Evolutionary conservation across 163 green algal species (phyloP), one percentile per base, ranked within the genome.

Genomic region (Volvox carteri): DNA sequence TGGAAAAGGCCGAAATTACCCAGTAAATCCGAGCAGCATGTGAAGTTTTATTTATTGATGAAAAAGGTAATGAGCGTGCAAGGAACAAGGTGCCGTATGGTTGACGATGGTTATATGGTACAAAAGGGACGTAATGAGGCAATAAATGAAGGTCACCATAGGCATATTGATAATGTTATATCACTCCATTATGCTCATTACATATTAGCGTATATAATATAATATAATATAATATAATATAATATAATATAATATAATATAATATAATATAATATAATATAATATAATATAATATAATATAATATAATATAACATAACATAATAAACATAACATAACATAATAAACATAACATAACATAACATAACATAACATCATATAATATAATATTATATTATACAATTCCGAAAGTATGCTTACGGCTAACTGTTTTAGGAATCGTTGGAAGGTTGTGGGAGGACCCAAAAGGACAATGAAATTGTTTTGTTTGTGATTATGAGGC

Each of bases 31-130:
- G 19, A 25, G 39, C 50, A 39, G n/a, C 21, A 35, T 76, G 54
- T 23, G 62, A 75, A 18, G 81, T 54, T 30, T 54, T 80, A 33
- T 54, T 80, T n/a, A 92, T 50, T 35, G 33, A 65, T n/a, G 48
- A 88, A 37, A 39, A 86, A 50, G 30, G 74, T 39, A 39, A 39
- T 30, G n/a, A 75, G 62, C 62, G 62, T 75, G n/a, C n/a, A 44
- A 35, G 62, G 62, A 35, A 75, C n/a, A 35, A 39, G 62, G n/a
- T 39, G 21, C 62, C 62, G 28, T 60, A 60, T 60, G 50, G 50
- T 60, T 12, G 50, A 60, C 50, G 50, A 60, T 60, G 50, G 50
- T 60, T 60, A 60, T 60, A 60, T 60, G 50, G 50, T 60, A 60
- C 50, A 60, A 16, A 60, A 60, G 16, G 50, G 50, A 16, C 50